Evolutionary conservation across 495 filamentous ascomycete species (phyloP).

Genomic region (Hypoxylon fuscum): DNA sequence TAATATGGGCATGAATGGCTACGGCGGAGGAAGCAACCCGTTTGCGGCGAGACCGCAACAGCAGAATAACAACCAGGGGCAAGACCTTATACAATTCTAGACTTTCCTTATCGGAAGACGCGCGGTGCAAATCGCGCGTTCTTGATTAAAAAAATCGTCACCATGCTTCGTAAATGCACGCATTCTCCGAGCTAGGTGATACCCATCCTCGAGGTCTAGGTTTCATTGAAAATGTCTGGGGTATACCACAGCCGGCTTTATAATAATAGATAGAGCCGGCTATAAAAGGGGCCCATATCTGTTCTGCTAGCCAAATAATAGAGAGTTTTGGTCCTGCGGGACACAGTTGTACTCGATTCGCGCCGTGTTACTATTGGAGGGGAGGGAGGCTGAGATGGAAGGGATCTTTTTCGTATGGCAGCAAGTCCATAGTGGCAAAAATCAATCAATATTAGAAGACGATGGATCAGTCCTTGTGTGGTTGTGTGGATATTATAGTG

Average conservation of each 20-base stretch:
- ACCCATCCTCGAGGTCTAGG: constrained; percentile 21
- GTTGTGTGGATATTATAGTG: too few species aligned
- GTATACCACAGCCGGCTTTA: constrained; percentile 7
- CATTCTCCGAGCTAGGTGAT: constrained; percentile 33
- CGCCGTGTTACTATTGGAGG: constrained; percentile 6
- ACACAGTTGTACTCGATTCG: constrained; percentile 10
- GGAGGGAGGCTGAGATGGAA: not conserved
- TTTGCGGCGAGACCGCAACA: constrained; percentile 73
- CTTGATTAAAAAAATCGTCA: constrained; percentile 10
- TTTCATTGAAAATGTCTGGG: constrained; percentile 19
- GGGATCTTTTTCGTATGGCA: constrained; percentile 28
- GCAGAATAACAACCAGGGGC: constrained; percentile 70
- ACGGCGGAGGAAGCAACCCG: constrained; percentile 70
- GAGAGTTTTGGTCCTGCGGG: constrained; percentile 12
- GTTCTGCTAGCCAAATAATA: constrained; percentile 24
- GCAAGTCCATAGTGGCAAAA: constrained; percentile 24
- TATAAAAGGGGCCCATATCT: constrained; percentile 13
- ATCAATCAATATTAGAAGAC: constrained; percentile 29
- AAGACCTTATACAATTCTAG: constrained; percentile 94
- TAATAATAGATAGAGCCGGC: constrained; percentile 24
- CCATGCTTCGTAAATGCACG: constrained; percentile 13
- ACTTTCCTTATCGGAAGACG: constrained; percentile 14
- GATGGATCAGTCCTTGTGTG: constrained; percentile 1
- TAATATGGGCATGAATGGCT: constrained; percentile 47
- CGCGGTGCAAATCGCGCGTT: constrained; percentile 19